Base-by-base conservation (phyloP, 805 yeast genomes). In the Yarrowia phangngaensis region DNA sequence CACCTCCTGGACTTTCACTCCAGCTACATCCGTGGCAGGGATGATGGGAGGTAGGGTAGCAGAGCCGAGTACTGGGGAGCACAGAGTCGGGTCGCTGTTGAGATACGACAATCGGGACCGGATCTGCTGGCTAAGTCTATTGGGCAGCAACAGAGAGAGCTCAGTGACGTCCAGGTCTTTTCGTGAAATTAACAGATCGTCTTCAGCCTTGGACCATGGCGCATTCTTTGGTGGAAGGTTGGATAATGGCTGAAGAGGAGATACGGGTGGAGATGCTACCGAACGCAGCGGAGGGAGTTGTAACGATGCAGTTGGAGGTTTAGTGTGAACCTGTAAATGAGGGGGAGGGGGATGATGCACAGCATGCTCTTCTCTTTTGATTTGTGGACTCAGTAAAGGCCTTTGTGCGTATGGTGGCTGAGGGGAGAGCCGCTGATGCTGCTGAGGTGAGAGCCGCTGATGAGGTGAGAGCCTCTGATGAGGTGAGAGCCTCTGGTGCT, bases 101-200 rank as follows among this genome's bases (percentile, higher is more conserved):
- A 41, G 35, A 16, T 29, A 41, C 4, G 35, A 41, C 19, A 31
- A 13, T 19, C 50, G 38, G 9, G 50, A 45, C 6, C 29, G 16
- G 32, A 87, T 87, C 56, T 85, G 92, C n/a, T 70, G 70, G 60
- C 83, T 88, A 0, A 92, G 72, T 54, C 86, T 75, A 51, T 73
- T 74, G 12, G 92, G 90, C 32, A 87, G 68, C 46, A 87, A 64
- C 24, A 86, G 80, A 12, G 82, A 73, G 28, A 87, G 67, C 64
- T 87, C 95, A 13, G 81, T 82, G 58, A 82, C 72, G 24, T 82
- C 74, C 30, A 87, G 65, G 50, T 81, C 82, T 55, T 79, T 67
- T 41, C 74, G 70, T 36, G 73, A 72, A 32, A 77, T 57, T 28
- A 86, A 62, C 26, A 78, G 61, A 53, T 80, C 83, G 64, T 86